Conservation (phyloP, 2,329 filamentous ascomycete genomes). For the Fusarium duplospermum region DNA sequence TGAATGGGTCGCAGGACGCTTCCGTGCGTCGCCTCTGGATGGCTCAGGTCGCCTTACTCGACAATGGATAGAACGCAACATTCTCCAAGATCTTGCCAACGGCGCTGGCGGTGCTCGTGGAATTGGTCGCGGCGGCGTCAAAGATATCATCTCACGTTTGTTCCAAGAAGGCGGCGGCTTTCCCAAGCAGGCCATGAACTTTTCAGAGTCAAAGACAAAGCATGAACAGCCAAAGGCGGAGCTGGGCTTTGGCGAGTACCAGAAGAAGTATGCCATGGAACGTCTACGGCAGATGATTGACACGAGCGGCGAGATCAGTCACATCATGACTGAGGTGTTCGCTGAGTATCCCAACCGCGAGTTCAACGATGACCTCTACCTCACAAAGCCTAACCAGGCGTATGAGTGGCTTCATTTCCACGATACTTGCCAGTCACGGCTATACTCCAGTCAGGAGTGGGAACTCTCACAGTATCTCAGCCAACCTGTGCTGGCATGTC, state of each 20-base stretch:
- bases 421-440: conserved; percentile 80
- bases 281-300: conserved; percentile 81
- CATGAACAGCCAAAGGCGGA: conserved; percentile 68
- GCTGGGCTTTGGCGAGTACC: conserved; percentile 78
- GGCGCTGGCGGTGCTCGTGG: conserved; percentile 79
- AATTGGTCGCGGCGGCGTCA: conserved; percentile 76
- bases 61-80: conserved; percentile 80
- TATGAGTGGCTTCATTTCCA: conserved; percentile 98
- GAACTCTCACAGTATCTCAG: conserved; percentile 89
- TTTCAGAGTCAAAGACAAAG: conserved; percentile 55
- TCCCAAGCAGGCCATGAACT: conserved; percentile 65
- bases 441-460: conserved; percentile 91
- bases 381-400: conserved; percentile 86
- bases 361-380: conserved; percentile 91
- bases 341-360: conserved; percentile 85
- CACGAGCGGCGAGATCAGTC: conserved; percentile 81
- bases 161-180: conserved; percentile 85
- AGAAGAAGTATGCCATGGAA: conserved; percentile 78
- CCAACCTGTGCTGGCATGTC: conserved; percentile 88
- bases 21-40: conserved; percentile 62
- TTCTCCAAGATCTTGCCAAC: conserved; percentile 75
- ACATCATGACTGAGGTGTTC: conserved; percentile 86
- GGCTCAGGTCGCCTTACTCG: conserved; percentile 68
- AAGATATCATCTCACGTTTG: conserved; percentile 81
- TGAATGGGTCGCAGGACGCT: conserved; percentile 84